Percentiles rank a stretch among this genome's conserved stretches.
These are phyloP conservation scores for Tympanopsis confertula DNA, from an alignment of 2,329 filamentous ascomycete genomes.

Conservation along the genomic window DNA sequence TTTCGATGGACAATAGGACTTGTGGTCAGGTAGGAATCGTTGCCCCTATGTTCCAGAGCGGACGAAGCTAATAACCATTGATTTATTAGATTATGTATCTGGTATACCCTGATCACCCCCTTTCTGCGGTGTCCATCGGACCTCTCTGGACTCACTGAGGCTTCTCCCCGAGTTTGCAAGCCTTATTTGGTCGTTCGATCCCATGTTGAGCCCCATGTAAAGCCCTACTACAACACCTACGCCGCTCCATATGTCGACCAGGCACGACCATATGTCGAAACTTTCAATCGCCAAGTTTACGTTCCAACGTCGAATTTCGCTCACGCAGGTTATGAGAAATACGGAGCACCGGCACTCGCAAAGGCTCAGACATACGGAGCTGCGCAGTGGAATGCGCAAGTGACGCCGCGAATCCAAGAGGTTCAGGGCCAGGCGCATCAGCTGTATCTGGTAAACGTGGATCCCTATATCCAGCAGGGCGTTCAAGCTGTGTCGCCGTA, in stretches of 20 bases:
- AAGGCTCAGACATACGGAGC: slow-evolving; percentile 55
- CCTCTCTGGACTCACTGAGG: slow-evolving; percentile 52
- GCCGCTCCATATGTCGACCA: slow-evolving; percentile 71
- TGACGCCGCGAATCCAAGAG: slow-evolving; percentile 63
- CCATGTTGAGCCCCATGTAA: slow-evolving; percentile 58
- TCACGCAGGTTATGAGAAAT: slow-evolving; percentile 32
- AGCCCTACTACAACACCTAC: slow-evolving; percentile 78
- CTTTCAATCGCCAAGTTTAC: slow-evolving; percentile 51
- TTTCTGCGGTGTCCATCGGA: slow-evolving; percentile 72
- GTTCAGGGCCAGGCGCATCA: slow-evolving; percentile 47
- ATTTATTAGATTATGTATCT: slow-evolving; percentile 62
- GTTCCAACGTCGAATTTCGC: slow-evolving; percentile 56
- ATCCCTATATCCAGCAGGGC: slow-evolving; percentile 60
- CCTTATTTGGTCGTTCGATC: slow-evolving; percentile 63
- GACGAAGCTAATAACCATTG: neutral
- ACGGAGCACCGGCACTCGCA: slow-evolving; percentile 63
- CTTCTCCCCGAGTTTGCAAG: slow-evolving; percentile 69
- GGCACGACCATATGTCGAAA: slow-evolving; percentile 64
- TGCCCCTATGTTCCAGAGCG: neutral
- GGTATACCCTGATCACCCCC: slow-evolving; percentile 74
- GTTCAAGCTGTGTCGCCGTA: slow-evolving; percentile 55
- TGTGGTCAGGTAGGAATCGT: neutral
- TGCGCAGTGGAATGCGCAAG: slow-evolving; percentile 66
- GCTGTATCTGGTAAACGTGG: slow-evolving; percentile 61
- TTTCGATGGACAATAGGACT: neutral